These are phyloP conservation scores for Coelastrella sp. DNA, from an alignment of 139 green algal species.

Conservation along the genomic window DNA sequence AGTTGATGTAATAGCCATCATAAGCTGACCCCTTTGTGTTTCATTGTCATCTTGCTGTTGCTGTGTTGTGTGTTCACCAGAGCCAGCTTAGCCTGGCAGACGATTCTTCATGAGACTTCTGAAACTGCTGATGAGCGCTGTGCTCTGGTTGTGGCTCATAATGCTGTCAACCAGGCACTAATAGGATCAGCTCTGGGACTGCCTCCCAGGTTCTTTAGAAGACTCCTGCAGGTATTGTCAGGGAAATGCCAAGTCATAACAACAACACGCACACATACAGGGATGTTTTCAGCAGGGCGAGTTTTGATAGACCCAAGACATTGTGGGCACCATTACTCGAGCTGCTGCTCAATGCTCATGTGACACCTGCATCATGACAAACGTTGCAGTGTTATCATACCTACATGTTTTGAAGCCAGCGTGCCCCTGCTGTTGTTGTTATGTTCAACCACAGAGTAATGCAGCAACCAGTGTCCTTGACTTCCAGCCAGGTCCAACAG, in stretches of 20 bases:
- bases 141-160: constrained; percentile 95
- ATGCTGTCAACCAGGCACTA: constrained; percentile 95
- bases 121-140: too few relatives aligned
- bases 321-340: neutral
- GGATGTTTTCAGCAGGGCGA: neutral
- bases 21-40: too few relatives aligned
- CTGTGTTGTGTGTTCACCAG: constrained; percentile 82
- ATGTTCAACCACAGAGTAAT: constrained; percentile 85
- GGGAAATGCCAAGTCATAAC: too few relatives aligned
- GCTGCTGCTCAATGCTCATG: too few relatives aligned
- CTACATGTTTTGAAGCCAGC: too few relatives aligned
- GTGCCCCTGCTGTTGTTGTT: too few relatives aligned
- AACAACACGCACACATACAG: neutral
- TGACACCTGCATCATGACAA: too few relatives aligned
- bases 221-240: constrained; percentile 60
- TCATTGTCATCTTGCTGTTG: too few relatives aligned
- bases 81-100: constrained; percentile 88
- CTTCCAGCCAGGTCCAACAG: constrained; percentile 65
- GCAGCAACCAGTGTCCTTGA: constrained; percentile 85
- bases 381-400: too few relatives aligned
- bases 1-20: too few relatives aligned
- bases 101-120: constrained; percentile 70
- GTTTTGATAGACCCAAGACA: neutral
- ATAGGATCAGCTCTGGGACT: constrained; percentile 84
- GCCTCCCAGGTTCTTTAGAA: constrained; percentile 81